A percentile compares a stretch with the other conserved stretches of the same genome.
Evolutionary conservation across 371 early-diverging fungal species (phyloP).

Genomic region (Mortierella sp.): DNA sequence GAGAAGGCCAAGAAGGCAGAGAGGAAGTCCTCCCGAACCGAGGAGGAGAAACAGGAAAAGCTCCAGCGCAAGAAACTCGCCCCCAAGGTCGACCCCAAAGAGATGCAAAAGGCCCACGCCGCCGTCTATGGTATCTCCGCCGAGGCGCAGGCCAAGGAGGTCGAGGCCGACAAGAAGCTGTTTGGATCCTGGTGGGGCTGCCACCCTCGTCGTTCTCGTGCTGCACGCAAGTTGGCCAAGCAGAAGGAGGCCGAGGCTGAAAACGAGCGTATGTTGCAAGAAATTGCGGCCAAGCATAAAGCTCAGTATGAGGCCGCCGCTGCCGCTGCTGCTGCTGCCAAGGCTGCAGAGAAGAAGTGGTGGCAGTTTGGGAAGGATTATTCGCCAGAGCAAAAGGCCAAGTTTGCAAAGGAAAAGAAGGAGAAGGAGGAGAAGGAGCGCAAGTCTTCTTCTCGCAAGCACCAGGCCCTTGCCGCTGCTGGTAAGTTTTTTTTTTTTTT

Average conservation of each 20-base stretch:
- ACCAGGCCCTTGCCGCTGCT: constrained; percentile 28
- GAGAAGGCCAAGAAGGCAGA: constrained; percentile 5
- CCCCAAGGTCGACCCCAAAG: constrained; percentile 54
- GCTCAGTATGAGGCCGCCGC: constrained; percentile 36
- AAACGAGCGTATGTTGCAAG: constrained; percentile 28
- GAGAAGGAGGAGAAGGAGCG: constrained; percentile 42
- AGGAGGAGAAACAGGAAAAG: constrained; percentile 29
- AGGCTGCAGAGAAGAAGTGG: constrained; percentile 39
- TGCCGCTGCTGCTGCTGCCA: constrained; percentile 29
- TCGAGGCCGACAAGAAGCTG: constrained; percentile 44
- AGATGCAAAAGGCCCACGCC: constrained; percentile 45
- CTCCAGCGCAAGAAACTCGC: constrained; percentile 31
- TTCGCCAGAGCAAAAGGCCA: constrained; percentile 22
- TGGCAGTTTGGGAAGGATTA: constrained; percentile 29
- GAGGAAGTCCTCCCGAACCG: constrained; percentile 18
- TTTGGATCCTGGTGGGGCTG: constrained; percentile 54
- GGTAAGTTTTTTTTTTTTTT: constrained; percentile 4
- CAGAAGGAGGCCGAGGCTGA: constrained; percentile 45
- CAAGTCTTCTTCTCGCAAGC: constrained; percentile 28
- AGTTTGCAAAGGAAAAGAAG: constrained; percentile 34
- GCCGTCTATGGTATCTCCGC: constrained; percentile 26
- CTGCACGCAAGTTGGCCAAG: constrained; percentile 44
- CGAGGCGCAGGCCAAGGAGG: constrained; percentile 21
- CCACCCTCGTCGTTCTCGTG: constrained; percentile 43
- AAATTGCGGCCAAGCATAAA: constrained; percentile 37